Conservation (phyloP, 2,329 filamentous ascomycete species). For the Botrytis fabae region DNA sequence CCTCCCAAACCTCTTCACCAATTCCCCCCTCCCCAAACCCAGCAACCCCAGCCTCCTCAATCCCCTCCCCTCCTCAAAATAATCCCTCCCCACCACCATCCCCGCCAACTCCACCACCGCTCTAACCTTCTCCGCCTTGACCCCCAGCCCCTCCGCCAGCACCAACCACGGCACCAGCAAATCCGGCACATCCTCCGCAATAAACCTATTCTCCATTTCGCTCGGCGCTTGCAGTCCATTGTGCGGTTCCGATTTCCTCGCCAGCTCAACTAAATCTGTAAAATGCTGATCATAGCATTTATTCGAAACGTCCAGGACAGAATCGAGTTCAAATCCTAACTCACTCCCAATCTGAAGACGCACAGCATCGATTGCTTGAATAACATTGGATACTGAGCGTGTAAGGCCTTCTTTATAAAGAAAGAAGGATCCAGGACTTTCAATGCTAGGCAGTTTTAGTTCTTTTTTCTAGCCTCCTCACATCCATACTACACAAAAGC, state of each 20-base stretch:
- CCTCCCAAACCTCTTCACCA: conserved; percentile 21
- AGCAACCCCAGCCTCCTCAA: conserved; percentile 21
- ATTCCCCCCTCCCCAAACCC: conserved; percentile 13
- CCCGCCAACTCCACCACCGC: conserved; percentile 18
- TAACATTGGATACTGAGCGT: conserved; percentile 25
- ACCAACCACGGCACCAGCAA: conserved; percentile 27
- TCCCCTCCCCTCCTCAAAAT: conserved; percentile 23
- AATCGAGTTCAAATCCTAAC: conserved; percentile 23
- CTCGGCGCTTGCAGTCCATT: conserved; percentile 2
- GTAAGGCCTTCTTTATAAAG: conserved; percentile 25
- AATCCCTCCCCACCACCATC: conserved; percentile 24
- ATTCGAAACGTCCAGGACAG: conserved; percentile 25
- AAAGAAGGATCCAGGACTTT: conserved; percentile 23
- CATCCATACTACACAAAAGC: not conserved
- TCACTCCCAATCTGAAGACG: conserved; percentile 23
- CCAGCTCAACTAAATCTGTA: conserved; percentile 14
- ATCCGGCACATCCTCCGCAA: conserved; percentile 28
- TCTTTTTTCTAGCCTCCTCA: not conserved
- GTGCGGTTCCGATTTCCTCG: not conserved
- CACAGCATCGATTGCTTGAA: conserved; percentile 23
- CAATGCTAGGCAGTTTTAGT: conserved; percentile 15
- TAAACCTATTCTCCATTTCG: conserved; percentile 23
- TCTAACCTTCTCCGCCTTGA: conserved; percentile 18
- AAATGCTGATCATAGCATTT: conserved; percentile 23
- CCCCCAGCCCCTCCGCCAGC: conserved; percentile 22